Conservation (phyloP, 1,284 basidiomycete species). For the Fomitopsis schrenkii region DNA sequence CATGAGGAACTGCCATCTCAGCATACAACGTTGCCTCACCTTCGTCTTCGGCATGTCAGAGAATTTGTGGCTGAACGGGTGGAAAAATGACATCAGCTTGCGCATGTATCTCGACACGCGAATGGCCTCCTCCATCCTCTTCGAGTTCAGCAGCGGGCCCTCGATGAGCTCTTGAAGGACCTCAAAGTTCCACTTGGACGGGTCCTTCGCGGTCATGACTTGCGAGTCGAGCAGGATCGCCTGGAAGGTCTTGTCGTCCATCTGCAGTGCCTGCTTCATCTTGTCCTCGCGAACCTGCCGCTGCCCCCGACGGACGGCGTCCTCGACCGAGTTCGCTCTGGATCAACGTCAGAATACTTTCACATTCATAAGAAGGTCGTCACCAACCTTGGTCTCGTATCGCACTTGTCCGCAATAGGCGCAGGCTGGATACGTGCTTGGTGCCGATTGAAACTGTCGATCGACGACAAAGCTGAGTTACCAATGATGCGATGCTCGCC, state of each 20-base stretch:
- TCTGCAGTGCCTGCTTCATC: conserved; percentile 85
- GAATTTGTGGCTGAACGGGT: conserved; percentile 86
- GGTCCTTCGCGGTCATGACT: conserved; percentile 87
- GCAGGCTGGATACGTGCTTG: conserved; percentile 59
- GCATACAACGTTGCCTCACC: conserved; percentile 35
- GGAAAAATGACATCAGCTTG: conserved; percentile 87
- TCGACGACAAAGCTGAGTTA: conserved; percentile 79
- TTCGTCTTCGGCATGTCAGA: conserved; percentile 76
- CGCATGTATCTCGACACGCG: conserved; percentile 87
- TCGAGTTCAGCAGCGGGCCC: conserved; percentile 87
- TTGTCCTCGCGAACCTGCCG: conserved; percentile 89
- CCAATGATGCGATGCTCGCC: conserved; percentile 80
- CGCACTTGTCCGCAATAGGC: conserved; percentile 38
- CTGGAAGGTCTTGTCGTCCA: conserved; percentile 91
- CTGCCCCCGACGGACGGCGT: conserved; percentile 84
- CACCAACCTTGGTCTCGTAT: conserved; percentile 53
- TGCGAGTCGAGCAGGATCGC: conserved; percentile 69
- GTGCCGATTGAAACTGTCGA: conserved; percentile 91
- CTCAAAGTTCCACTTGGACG: conserved; percentile 92
- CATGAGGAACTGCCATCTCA: not conserved
- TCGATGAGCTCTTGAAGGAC: conserved; percentile 87
- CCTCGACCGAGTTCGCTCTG: conserved; percentile 85
- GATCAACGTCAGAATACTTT: not conserved
- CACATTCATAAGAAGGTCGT: not conserved
- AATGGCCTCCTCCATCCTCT: conserved; percentile 94